Conservation (phyloP, 768 basidiomycete genomes). For the Mycena albidolilacea region DNA sequence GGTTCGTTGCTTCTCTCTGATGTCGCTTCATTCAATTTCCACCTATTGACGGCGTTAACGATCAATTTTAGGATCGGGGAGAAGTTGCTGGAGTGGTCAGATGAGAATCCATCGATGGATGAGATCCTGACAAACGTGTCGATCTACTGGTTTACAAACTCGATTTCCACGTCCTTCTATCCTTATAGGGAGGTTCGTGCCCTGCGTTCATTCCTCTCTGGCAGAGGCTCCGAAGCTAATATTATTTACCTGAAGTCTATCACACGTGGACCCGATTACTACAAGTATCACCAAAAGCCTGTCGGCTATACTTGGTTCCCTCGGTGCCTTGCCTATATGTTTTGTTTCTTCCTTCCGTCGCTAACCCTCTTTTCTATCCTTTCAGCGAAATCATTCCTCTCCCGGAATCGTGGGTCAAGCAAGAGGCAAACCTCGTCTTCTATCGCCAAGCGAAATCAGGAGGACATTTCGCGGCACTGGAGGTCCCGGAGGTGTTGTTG, state of each 20-base stretch:
- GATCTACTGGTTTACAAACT: slow-evolving; percentile 30
- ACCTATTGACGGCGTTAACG: slow-evolving; percentile 22
- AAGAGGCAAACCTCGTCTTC: slow-evolving; percentile 29
- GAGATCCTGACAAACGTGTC: slow-evolving; percentile 28
- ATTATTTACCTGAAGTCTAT: neutral
- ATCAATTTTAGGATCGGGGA: slow-evolving; percentile 29
- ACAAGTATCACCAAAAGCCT: slow-evolving; percentile 24
- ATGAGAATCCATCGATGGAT: slow-evolving; percentile 30
- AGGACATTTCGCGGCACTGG: slow-evolving; percentile 27
- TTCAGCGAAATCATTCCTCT: slow-evolving; percentile 23
- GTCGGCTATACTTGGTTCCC: slow-evolving; percentile 23
- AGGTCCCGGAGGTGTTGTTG: slow-evolving; percentile 28
- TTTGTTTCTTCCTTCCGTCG: slow-evolving; percentile 17
- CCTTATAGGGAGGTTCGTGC: slow-evolving; percentile 28
- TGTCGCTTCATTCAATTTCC: slow-evolving; percentile 23
- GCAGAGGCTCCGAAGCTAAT: no score
- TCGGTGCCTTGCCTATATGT: slow-evolving; percentile 5
- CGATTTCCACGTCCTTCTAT: slow-evolving; percentile 30
- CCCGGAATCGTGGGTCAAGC: slow-evolving; percentile 24
- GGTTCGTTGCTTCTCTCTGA: slow-evolving; percentile 28
- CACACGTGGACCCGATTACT: slow-evolving; percentile 5
- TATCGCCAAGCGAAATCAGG: slow-evolving; percentile 28
- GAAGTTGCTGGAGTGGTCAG: slow-evolving; percentile 28
- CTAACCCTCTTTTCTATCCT: slow-evolving; percentile 21
- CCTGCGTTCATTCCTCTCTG: neutral